Conservation (phyloP, 208 protist species). For the Acanthamoeba healyi region DNA sequence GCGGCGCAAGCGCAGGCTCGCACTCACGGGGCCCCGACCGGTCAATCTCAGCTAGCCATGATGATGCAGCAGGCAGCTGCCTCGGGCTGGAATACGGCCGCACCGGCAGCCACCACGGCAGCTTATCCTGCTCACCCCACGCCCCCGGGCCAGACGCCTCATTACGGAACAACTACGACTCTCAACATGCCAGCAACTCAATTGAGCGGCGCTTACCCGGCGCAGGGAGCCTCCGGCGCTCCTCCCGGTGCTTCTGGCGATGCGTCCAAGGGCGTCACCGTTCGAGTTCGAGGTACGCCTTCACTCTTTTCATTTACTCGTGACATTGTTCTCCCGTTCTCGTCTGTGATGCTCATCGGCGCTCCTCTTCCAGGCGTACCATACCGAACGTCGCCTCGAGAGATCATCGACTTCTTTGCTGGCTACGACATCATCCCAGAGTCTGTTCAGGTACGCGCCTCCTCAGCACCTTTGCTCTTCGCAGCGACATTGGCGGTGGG, state of each 20-base stretch:
- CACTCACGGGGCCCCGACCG: neutral
- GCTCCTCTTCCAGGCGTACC: neutral
- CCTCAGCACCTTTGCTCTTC: too few relatives aligned
- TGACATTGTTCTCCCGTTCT: too few relatives aligned
- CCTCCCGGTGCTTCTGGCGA: neutral
- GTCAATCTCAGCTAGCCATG: slow-evolving; percentile 21
- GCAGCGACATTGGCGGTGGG: too few relatives aligned
- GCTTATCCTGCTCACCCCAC: neutral
- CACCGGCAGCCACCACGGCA: neutral
- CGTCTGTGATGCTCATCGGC: too few relatives aligned
- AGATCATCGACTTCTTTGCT: slow-evolving; percentile 18
- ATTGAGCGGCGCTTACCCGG: neutral
- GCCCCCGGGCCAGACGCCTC: neutral
- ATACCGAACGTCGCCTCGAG: slow-evolving; percentile 2
- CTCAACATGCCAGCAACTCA: neutral
- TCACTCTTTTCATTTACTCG: neutral
- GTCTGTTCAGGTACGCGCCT: slow-evolving; percentile 5
- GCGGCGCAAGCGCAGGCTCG: neutral
- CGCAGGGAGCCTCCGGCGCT: neutral
- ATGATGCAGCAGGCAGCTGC: slow-evolving; percentile 37
- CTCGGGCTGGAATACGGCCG: neutral
- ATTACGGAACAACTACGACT: neutral
- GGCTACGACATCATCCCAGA: slow-evolving; percentile 55
- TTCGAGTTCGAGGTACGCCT: neutral
- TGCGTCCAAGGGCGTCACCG: neutral